Base-by-base conservation (phyloP, 768 basidiomycete species). In the Asterophora parasitica region DNA sequence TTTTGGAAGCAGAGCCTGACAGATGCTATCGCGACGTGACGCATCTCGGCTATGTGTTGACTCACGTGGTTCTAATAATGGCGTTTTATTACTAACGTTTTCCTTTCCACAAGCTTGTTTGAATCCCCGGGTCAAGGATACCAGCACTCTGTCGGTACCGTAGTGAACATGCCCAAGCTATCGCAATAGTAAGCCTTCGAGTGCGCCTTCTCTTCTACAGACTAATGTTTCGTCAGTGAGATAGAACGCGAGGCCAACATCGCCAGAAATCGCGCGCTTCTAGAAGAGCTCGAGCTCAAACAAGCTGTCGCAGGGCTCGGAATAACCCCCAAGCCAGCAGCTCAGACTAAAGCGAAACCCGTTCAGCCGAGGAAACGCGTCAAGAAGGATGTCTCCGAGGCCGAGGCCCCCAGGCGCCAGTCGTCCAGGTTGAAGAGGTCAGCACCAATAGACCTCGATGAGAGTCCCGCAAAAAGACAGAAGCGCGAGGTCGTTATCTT, bases 241-340 rank as follows among this genome's bases (percentile, higher is more conserved):
- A 67, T 76, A 16, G 84, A 89, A 55, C 82, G 89, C 15, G 82
- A 87, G 61, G 83, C 81, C 7, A 92, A 89, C 57, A 89, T 92
- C 37, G 88, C 85, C 10, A 77, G 85, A 42, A 92, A 92, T 61
- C 82, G 79, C 35, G 83, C 79, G 3, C 70, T 91, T 7, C 72
- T 92, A 31, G 81, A 86, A 53, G 66, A 88, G 58, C 76, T 92
- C 13, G 79, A 86, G 13, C 71, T 88, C 27, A 76, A 78, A 56
- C 77, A 77, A 54, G 79, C 78, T 1, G 73, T 74, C 31, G 65
- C 70, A 4, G 62, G 68, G 12, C 69, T 87, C 7, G 72, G 74
- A 15, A 58, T 79, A 53, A 50, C 74, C 69, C 42, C 67, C 60
- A 47, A 59, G 40, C 44, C 51, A 4, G 54, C 65, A 23, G 49